phyloP scores from a whole-genome alignment of 805 yeast genomes.

The Wickerhamiella sergipiensis region DNA sequence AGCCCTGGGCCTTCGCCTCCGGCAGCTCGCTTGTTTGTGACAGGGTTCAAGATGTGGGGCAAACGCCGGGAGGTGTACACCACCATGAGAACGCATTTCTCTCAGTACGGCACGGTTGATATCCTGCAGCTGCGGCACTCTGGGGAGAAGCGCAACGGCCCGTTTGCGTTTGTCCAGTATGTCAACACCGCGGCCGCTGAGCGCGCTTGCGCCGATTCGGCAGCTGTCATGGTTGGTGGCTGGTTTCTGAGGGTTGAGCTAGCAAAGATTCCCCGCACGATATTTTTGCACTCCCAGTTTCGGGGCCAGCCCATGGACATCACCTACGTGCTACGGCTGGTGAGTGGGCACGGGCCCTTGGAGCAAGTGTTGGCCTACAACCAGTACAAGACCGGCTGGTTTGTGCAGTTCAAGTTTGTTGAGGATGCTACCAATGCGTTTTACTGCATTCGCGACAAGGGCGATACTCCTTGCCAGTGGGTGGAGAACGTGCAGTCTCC shows the following conservation, averaged over 20 bases:
- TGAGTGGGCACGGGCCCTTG: conserved; percentile 45
- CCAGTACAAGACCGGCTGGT: conserved; percentile 39
- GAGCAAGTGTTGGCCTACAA: conserved; percentile 40
- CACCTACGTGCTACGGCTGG: conserved; percentile 8
- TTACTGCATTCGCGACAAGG: neutral
- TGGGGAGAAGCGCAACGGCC: conserved; percentile 63
- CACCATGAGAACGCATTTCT: conserved; percentile 56
- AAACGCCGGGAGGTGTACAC: conserved; percentile 37
- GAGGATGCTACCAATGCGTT: conserved; percentile 50
- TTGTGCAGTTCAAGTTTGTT: conserved; percentile 61
- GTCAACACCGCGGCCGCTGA: conserved; percentile 51
- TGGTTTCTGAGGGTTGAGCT: conserved; percentile 75
- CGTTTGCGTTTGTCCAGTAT: conserved; percentile 89
- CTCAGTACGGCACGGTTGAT: conserved; percentile 55
- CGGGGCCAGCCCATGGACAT: conserved; percentile 16
- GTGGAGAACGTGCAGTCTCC: neutral
- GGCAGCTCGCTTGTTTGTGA: conserved; percentile 79
- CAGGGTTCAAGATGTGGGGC: conserved; percentile 50
- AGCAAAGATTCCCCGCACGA: conserved; percentile 82
- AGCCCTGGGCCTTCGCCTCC: conserved; percentile 27
- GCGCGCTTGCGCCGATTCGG: neutral
- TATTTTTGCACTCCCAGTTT: conserved; percentile 32
- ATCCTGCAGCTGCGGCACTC: conserved; percentile 76
- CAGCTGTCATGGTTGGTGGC: conserved; percentile 26
- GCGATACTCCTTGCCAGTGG: neutral